phyloP scores from a whole-genome alignment of 768 basidiomycete genomes.

The Lactarius indigo region DNA sequence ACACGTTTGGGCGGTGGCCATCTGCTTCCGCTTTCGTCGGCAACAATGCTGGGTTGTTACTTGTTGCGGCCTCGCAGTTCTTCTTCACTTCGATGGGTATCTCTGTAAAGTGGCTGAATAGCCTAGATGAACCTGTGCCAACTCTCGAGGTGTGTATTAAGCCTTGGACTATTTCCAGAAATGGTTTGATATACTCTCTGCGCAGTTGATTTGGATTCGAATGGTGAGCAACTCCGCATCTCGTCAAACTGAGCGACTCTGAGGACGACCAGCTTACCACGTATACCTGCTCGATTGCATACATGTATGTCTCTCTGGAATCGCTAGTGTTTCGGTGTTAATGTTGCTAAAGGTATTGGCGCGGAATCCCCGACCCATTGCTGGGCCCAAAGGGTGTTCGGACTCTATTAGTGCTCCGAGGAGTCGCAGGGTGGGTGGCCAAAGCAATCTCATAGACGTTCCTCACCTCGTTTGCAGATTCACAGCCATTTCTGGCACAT shows the following conservation, averaged over 20 bases:
- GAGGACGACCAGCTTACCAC: neutral
- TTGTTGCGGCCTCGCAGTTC: neutral
- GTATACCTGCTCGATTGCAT: neutral
- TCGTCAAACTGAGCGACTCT: neutral
- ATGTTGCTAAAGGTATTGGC: neutral
- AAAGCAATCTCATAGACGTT: neutral
- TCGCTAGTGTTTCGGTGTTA: neutral
- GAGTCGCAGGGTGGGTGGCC: neutral
- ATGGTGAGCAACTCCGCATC: neutral
- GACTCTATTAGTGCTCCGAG: neutral
- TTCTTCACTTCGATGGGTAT: neutral
- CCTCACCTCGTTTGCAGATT: constrained; percentile 44
- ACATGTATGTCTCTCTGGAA: neutral
- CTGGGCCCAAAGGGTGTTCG: neutral
- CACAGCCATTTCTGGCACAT: constrained; percentile 65
- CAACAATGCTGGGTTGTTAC: neutral
- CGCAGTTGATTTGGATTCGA: neutral
- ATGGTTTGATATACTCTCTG: neutral
- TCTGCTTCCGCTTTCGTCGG: neutral
- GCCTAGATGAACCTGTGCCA: neutral
- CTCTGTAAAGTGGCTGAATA: neutral
- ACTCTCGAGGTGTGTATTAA: neutral
- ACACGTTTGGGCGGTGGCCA: neutral
- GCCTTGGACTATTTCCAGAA: neutral
- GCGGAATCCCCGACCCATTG: neutral